phyloP scores from a whole-genome alignment of 352 stramenopile species.

The Phytophthora pinifolia region DNA sequence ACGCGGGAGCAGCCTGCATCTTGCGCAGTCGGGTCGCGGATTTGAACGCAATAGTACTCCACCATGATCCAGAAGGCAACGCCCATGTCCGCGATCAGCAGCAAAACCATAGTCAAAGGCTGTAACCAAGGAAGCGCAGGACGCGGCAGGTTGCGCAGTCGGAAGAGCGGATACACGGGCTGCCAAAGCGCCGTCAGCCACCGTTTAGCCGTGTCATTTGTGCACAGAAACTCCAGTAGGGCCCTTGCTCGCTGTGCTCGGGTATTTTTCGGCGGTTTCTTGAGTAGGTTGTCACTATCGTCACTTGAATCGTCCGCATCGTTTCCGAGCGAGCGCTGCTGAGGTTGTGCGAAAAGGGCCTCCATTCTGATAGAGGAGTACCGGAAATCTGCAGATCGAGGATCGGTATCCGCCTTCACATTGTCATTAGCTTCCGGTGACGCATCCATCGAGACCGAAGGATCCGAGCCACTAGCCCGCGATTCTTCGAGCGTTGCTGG shows the following conservation, averaged over 20 bases:
- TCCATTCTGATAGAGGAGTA: conserved; percentile 81
- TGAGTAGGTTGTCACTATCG: conserved; percentile 26
- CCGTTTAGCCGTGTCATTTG: conserved; percentile 26
- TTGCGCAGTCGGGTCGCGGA: conserved; percentile 67
- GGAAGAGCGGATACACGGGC: conserved; percentile 61
- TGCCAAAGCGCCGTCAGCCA: conserved; percentile 37
- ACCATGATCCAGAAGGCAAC: conserved; percentile 77
- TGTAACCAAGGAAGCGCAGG: conserved; percentile 40
- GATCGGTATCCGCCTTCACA: conserved; percentile 38
- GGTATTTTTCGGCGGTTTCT: conserved; percentile 21
- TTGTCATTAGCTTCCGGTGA: conserved; percentile 19
- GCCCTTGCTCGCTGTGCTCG: conserved; percentile 20
- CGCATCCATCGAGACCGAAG: conserved; percentile 2
- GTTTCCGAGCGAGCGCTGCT: conserved; percentile 15
- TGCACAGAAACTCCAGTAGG: conserved; percentile 29
- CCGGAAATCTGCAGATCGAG: conserved; percentile 58
- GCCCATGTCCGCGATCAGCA: conserved; percentile 66
- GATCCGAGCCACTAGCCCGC: conserved; percentile 1
- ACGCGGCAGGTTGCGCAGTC: conserved; percentile 51
- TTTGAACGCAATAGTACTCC: conserved; percentile 88
- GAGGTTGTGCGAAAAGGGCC: conserved; percentile 58
- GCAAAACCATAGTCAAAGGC: conserved; percentile 49
- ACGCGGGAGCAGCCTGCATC: conserved; percentile 80
- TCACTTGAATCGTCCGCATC: conserved; percentile 25
- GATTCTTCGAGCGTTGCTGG: conserved; percentile 5